Percentiles rank a stretch among this genome's conserved stretches.
phyloP scores from a whole-genome alignment of 306 rosid species.

The Cicer cuneatum region DNA sequence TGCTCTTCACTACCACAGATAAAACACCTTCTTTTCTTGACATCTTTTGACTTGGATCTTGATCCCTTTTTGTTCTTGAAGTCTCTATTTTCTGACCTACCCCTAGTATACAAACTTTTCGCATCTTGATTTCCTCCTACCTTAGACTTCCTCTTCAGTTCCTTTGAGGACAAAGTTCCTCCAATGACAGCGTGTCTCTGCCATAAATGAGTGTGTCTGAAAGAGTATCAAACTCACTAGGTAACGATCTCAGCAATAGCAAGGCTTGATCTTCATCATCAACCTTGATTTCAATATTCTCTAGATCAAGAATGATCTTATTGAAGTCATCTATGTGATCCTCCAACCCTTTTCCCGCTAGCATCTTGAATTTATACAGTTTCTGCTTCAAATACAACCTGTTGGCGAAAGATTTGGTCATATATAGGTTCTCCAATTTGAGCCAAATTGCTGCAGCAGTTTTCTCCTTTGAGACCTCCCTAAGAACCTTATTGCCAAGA shows the following conservation, averaged over 20 bases:
- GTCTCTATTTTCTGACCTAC: background rate
- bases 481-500: background rate
- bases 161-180: background rate
- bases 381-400: background rate
- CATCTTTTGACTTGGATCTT: background rate
- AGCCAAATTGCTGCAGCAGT: background rate
- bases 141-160: background rate
- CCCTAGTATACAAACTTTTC: background rate
- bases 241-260: background rate
- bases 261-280: background rate
- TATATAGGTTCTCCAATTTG: background rate
- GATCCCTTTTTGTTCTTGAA: background rate
- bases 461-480: background rate
- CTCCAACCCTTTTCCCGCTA: background rate
- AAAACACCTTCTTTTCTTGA: too few species aligned
- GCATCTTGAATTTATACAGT: background rate
- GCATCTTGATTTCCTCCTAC: background rate
- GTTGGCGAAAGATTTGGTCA: conserved; percentile 6
- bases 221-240: background rate
- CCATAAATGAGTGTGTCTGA: background rate
- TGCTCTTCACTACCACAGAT: background rate
- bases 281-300: too few species aligned
- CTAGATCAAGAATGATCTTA: background rate
- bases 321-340: conserved; percentile 2
- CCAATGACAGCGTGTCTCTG: background rate